Base-by-base conservation (phyloP, 192 early-diverging fungal species). In the Linnemannia zychae region DNA sequence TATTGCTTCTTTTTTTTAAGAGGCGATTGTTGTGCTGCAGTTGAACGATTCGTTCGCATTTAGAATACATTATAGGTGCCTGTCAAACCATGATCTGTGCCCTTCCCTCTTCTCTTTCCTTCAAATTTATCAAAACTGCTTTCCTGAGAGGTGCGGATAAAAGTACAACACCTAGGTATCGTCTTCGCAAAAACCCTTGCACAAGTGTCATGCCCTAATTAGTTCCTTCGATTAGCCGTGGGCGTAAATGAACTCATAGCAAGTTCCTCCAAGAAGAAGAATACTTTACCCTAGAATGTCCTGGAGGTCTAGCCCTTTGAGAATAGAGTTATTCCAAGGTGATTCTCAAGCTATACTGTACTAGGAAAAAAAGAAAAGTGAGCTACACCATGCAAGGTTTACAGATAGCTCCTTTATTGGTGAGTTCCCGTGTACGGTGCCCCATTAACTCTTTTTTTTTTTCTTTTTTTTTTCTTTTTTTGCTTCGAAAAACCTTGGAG, bases 81-180 rank as follows among this genome's bases (percentile, higher is more conserved):
- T 28, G 28, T 63, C 57, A 63, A 63, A 63, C 57, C 57, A 63
- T 63, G 57, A 63, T 63, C 57, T 63, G 57, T 63, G 57, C 57
- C 57, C 17, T 28, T 63, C 57, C 4, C 57, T 31, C 28, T 1
- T 12, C 57, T 31, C 57, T 63, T 12, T 31, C 28, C 57, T 12
- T 13, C 7, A 24, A 52, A 52, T n/a, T n/a, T n/a, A n/a, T n/a
- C n/a, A n/a, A n/a, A n/a, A n/a, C n/a, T n/a, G n/a, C n/a, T n/a
- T n/a, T n/a, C n/a, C n/a, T n/a, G n/a, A n/a, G 57, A 63, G 57
- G 57, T 60, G 53, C 11, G 24, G 53, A 60, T 24, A 60, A 24
- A 60, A 60, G 53, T 63, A 63, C 57, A 12, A 31, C 0, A 12
- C 12, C 12, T 15, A 63, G 24, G 57, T 63, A 63, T 24, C 9